Conservation (phyloP, 2,329 filamentous ascomycete genomes). For the Apiospora rasikravindrae region DNA sequence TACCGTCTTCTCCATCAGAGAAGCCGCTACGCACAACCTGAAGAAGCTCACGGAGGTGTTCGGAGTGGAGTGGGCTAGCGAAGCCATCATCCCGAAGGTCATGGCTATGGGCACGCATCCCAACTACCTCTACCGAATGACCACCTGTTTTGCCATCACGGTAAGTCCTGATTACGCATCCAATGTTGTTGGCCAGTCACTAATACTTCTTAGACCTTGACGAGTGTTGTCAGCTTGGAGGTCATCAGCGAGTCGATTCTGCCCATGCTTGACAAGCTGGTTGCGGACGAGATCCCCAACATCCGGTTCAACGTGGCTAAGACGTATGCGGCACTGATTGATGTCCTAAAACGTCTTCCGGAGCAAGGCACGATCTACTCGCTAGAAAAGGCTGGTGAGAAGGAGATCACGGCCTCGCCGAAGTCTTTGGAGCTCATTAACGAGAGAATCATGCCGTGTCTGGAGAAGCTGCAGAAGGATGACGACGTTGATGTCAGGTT, state of each 20-base stretch:
- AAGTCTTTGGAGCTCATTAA: slow-evolving; percentile 81
- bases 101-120: slow-evolving; percentile 98
- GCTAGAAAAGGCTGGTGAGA: slow-evolving; percentile 76
- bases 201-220: slow-evolving; percentile 72
- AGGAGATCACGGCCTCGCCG: slow-evolving; percentile 65
- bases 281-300: slow-evolving; percentile 94
- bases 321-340: slow-evolving; percentile 89
- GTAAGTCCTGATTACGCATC: slow-evolving; percentile 62
- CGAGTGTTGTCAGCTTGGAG: slow-evolving; percentile 88
- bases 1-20: slow-evolving; percentile 97
- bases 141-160: slow-evolving; percentile 98
- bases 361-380: slow-evolving; percentile 86
- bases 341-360: slow-evolving; percentile 88
- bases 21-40: slow-evolving; percentile 95
- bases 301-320: slow-evolving; percentile 99
- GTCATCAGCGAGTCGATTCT: slow-evolving; percentile 93
- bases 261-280: slow-evolving; percentile 94
- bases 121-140: slow-evolving; percentile 99
- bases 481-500: slow-evolving; percentile 98
- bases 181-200: slow-evolving; percentile 22
- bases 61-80: slow-evolving; percentile 95
- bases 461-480: slow-evolving; percentile 96
- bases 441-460: slow-evolving; percentile 83
- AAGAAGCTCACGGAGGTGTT: slow-evolving; percentile 99
- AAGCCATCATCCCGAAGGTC: slow-evolving; percentile 97